These are phyloP conservation scores for Diaporthe batatas DNA, from an alignment of 2,329 filamentous ascomycete genomes.

Conservation along the genomic window DNA sequence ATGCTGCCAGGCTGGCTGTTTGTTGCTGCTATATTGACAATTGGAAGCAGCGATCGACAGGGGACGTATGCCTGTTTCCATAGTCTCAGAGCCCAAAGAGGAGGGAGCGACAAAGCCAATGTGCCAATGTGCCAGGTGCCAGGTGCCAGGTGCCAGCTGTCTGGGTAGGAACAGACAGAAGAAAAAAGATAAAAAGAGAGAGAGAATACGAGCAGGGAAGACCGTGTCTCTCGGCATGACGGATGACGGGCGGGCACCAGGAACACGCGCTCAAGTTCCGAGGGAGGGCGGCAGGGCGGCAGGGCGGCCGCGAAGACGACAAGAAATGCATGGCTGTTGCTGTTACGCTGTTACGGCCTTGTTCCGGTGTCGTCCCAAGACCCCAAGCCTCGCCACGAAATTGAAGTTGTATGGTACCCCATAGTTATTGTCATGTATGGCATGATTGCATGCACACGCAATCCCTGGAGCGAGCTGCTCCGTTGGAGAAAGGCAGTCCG, in stretches of 20 bases:
- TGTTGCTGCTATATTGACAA: neutral
- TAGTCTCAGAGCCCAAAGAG: too few species aligned
- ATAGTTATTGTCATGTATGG: conserved; percentile 30
- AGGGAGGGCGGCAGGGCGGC: neutral
- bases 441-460: conserved; percentile 30
- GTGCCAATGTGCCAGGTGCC: too few species aligned
- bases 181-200: neutral
- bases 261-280: conserved; percentile 26
- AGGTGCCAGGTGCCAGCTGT: neutral
- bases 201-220: conserved; percentile 27
- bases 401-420: conserved; percentile 27
- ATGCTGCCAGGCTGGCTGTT: too few species aligned
- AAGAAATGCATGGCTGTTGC: conserved; percentile 9
- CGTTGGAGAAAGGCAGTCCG: conserved; percentile 20
- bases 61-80: neutral
- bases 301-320: neutral
- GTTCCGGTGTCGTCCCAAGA: conserved; percentile 15
- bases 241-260: conserved; percentile 7
- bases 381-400: conserved; percentile 19
- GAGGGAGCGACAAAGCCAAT: too few species aligned
- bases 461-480: conserved; percentile 23
- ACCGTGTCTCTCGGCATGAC: neutral
- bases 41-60: conserved; percentile 29
- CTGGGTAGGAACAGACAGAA: neutral
- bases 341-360: conserved; percentile 20